phyloP scores from a whole-genome alignment of 768 basidiomycete genomes.

The Suillus tomentosus region DNA sequence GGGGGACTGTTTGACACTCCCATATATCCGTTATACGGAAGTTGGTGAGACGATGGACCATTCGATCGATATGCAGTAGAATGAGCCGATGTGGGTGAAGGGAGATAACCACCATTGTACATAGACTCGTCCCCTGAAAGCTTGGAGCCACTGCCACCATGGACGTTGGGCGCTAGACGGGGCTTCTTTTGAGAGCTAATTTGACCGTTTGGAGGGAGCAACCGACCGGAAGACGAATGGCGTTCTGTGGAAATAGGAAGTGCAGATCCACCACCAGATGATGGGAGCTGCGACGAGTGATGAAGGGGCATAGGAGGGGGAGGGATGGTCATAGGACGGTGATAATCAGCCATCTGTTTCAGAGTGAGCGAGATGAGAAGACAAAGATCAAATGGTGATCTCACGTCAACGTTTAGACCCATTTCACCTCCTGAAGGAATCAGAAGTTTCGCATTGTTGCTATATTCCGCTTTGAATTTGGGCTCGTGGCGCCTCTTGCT shows the following conservation, averaged over 20 bases:
- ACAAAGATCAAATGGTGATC: constrained; percentile 11
- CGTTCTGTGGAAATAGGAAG: constrained; percentile 38
- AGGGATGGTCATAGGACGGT: constrained; percentile 35
- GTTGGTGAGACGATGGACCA: constrained; percentile 29
- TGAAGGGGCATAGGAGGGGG: constrained; percentile 35
- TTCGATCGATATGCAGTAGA: constrained; percentile 32
- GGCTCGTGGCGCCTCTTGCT: constrained; percentile 26
- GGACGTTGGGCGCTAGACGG: constrained; percentile 29
- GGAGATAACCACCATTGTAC: constrained; percentile 33
- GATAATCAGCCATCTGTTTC: constrained; percentile 34
- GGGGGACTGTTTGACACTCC: constrained; percentile 27
- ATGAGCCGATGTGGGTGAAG: constrained; percentile 33
- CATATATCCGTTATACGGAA: constrained; percentile 26
- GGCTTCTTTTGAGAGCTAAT: constrained; percentile 30
- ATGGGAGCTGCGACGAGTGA: constrained; percentile 29
- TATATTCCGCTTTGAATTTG: constrained; percentile 35
- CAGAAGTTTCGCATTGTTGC: constrained; percentile 21
- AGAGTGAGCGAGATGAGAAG: constrained; percentile 7
- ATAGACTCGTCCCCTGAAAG: constrained; percentile 30
- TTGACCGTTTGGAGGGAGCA: constrained; percentile 28
- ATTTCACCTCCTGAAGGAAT: constrained; percentile 22
- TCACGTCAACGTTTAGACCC: constrained; percentile 27
- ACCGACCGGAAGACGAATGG: constrained; percentile 34
- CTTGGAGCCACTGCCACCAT: constrained; percentile 26
- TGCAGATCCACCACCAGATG: constrained; percentile 23